Evolutionary conservation across 345 rosid genomes (phyloP).

Genomic region (Gossypium bickii): DNA sequence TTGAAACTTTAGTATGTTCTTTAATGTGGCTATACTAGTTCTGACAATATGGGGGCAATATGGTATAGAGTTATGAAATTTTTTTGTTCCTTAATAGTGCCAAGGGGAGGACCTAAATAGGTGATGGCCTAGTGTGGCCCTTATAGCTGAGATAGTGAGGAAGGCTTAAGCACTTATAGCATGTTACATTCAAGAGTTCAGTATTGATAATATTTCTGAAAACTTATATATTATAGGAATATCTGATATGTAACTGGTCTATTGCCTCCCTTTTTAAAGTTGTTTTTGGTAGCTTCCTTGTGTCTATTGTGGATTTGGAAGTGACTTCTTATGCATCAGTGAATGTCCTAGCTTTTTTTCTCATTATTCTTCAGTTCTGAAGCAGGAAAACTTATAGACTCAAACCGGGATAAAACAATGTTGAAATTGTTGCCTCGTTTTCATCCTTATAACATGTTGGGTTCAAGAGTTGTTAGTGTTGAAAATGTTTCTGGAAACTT

Average conservation of each 20-base stretch:
- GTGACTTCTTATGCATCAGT: neutral
- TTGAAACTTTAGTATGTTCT: constrained; percentile 6
- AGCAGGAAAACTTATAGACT: neutral
- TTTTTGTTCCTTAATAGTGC: constrained; percentile 1
- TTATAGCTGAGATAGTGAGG: neutral
- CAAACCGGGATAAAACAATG: neutral
- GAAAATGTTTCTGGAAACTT: neutral
- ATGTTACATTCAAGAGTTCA: neutral
- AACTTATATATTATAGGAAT: neutral
- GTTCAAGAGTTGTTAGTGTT: neutral
- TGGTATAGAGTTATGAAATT: neutral
- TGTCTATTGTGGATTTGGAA: neutral
- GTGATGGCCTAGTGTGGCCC: neutral
- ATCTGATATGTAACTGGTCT: neutral
- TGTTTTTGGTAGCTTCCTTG: neutral
- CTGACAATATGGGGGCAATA: neutral
- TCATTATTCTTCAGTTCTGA: neutral
- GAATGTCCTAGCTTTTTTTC: neutral
- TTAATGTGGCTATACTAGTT: neutral
- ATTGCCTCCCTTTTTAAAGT: neutral
- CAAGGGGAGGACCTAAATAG: neutral
- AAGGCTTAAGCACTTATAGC: neutral
- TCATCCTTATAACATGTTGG: too few species aligned
- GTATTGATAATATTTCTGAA: neutral
- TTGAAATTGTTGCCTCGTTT: neutral